Evolutionary conservation across 1,284 basidiomycete genomes (phyloP).

Genomic region (Moesziomyces parantarcticus): DNA sequence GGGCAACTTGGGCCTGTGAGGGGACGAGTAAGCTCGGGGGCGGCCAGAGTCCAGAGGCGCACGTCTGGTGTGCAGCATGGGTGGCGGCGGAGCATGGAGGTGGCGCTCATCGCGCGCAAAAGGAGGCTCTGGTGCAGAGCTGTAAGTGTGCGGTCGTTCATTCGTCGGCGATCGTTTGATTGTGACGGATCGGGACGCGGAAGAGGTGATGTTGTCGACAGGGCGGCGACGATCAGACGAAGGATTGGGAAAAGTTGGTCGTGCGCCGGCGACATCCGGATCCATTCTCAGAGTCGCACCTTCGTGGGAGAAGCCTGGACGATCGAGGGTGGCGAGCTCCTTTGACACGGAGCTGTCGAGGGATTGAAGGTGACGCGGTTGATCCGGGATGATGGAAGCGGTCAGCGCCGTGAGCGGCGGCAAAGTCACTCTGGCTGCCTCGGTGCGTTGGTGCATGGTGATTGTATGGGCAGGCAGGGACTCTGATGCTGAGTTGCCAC

Average conservation of each 20-base stretch:
- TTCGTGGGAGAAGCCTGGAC: neutral
- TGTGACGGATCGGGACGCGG: too few species aligned
- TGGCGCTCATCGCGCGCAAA: neutral
- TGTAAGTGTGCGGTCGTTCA: too few species aligned
- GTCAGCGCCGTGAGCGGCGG: constrained; percentile 42
- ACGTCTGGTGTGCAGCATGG: neutral
- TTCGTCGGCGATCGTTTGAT: too few species aligned
- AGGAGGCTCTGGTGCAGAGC: neutral
- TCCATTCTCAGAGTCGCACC: too few species aligned
- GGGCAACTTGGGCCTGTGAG: constrained; percentile 15
- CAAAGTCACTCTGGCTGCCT: constrained; percentile 22
- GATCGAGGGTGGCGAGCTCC: neutral
- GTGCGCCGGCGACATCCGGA: too few species aligned
- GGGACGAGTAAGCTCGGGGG: constrained; percentile 30
- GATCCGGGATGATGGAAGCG: constrained; percentile 20
- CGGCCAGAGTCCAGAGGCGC: constrained; percentile 11
- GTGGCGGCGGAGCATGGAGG: neutral
- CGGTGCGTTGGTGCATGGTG: constrained; percentile 17
- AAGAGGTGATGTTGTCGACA: too few species aligned
- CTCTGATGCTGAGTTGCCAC: neutral
- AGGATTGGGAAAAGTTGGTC: too few species aligned
- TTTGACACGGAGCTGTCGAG: neutral
- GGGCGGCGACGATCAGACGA: too few species aligned
- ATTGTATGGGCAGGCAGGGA: neutral
- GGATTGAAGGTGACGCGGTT: constrained; percentile 3